A percentile compares a stretch with the other conserved stretches of the same genome.
phyloP scores from a whole-genome alignment of 176 grass and related monocot genomes.

The Triticum monococcum region DNA sequence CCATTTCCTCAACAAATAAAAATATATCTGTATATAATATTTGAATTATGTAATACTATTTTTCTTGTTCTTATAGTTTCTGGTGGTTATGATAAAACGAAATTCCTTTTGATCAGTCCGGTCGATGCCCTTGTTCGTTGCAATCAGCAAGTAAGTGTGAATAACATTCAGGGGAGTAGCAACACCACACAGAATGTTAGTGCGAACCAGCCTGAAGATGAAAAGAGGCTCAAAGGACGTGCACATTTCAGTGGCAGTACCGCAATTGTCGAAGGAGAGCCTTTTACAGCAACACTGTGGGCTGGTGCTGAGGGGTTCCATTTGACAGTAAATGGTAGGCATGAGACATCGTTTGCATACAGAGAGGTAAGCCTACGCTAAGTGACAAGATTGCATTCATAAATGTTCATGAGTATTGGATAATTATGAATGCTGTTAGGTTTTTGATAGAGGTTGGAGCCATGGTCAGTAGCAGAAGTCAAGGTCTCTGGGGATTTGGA shows the following conservation, averaged over 20 bases:
- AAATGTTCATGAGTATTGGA: constrained; percentile 7
- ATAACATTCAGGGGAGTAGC: constrained; percentile 33
- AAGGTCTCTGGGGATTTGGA: constrained; percentile 71
- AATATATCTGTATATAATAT: neutral
- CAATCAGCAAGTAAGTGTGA: constrained; percentile 57
- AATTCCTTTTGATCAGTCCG: constrained; percentile 45
- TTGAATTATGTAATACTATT: constrained; percentile 17
- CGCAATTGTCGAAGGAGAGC: constrained; percentile 68
- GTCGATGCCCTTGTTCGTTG: constrained; percentile 75
- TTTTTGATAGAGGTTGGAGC: constrained; percentile 70
- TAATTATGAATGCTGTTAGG: constrained; percentile 42
- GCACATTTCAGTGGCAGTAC: constrained; percentile 48
- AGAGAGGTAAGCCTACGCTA: constrained; percentile 62
- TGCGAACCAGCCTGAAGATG: constrained; percentile 35
- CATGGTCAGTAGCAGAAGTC: constrained; percentile 79
- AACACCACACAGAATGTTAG: constrained; percentile 43
- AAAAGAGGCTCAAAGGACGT: constrained; percentile 29
- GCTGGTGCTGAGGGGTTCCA: constrained; percentile 76
- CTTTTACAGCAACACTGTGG: constrained; percentile 79
- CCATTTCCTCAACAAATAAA: neutral
- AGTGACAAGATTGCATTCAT: neutral
- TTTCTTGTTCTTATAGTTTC: neutral
- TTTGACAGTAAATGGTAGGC: constrained; percentile 83
- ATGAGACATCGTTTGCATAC: constrained; percentile 79
- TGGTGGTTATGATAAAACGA: constrained; percentile 21